Evolutionary conservation across 2,329 filamentous ascomycete species (phyloP).

Genomic region (Coniochaeta ligniaria): DNA sequence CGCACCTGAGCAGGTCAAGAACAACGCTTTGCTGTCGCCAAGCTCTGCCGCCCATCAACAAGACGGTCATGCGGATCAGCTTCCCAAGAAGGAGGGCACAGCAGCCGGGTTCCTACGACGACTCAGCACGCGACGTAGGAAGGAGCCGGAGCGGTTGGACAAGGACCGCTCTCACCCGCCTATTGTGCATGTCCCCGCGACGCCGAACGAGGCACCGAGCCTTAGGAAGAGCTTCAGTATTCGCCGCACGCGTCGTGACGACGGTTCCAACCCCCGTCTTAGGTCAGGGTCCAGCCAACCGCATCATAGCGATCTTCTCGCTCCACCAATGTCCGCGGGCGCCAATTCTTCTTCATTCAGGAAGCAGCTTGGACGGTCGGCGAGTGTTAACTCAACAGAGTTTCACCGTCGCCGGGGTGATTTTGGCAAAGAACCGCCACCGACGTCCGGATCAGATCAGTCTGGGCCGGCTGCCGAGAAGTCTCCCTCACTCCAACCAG

Average conservation of each 20-base stretch:
- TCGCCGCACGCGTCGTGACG: conserved; percentile 47
- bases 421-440: conserved; percentile 56
- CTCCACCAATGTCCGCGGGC: conserved; percentile 60
- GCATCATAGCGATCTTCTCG: conserved; percentile 72
- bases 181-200: conserved; percentile 64
- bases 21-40: conserved; percentile 50
- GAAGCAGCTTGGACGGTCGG: conserved; percentile 73
- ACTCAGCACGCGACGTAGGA: conserved; percentile 74
- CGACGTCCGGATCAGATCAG: conserved; percentile 74
- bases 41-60: conserved; percentile 37
- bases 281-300: conserved; percentile 57
- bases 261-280: conserved; percentile 38
- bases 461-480: conserved; percentile 50
- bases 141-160: conserved; percentile 56
- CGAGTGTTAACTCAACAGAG: conserved; percentile 86
- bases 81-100: conserved; percentile 76
- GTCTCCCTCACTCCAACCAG: conserved; percentile 42
- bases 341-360: conserved; percentile 48
- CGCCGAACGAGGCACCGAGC: conserved; percentile 56
- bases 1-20: conserved; percentile 64
- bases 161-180: conserved; percentile 64
- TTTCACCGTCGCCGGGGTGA: conserved; percentile 54
- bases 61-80: conserved; percentile 48
- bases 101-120: conserved; percentile 78
- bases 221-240: conserved; percentile 86